Evolutionary conservation across 2,329 filamentous ascomycete genomes (phyloP), one percentile per base, ranked within the genome.

Genomic region (Xylaria sp.): DNA sequence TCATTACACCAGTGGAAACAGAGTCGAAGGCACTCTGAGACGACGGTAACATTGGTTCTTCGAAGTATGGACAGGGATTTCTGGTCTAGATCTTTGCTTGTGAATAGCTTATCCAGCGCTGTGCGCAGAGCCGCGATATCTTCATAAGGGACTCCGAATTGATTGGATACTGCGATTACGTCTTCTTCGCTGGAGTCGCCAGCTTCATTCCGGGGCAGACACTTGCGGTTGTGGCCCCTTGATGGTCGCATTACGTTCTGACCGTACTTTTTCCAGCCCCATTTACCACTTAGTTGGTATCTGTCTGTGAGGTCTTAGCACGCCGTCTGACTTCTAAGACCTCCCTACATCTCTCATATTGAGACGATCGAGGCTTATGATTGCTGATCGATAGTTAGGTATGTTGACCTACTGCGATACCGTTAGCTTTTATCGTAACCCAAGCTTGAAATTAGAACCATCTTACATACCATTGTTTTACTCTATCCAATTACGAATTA

Each of bases 261-360:
- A 31, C 60, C 63, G 37, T 74, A 74, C 31, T 72, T 74, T 23
- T 51, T 59, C 70, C 69, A 74, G 0, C 55, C 44, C 73, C 70
- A 73, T n/a, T 55, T 71, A 23, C 68, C 61, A 18, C 56, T 48
- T 20, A 74, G 31, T 8, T 69, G 65, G 28, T 73, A 73, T 46
- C 71, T 66, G 39, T 65, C 67, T 69, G 18, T 12, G 7, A 23
- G 13, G 23, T 56, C 25, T 62, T 39, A 70, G 20, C 69, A 25
- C 39, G 23, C 2, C 13, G 7, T 55, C 10, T 9, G 48, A 8
- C n/a, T 7, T 55, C 10, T 7, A 39, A 8, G 6, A 13, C 1
- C n/a, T n/a, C 23, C 28, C 18, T 7, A 25, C 15, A n/a, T 23
- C 44, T 15, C 23, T 31, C 15, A 25, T 37, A n/a, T 39, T 15